phyloP scores from a whole-genome alignment of 1,284 basidiomycete genomes.

The Clitocybe nebularis region DNA sequence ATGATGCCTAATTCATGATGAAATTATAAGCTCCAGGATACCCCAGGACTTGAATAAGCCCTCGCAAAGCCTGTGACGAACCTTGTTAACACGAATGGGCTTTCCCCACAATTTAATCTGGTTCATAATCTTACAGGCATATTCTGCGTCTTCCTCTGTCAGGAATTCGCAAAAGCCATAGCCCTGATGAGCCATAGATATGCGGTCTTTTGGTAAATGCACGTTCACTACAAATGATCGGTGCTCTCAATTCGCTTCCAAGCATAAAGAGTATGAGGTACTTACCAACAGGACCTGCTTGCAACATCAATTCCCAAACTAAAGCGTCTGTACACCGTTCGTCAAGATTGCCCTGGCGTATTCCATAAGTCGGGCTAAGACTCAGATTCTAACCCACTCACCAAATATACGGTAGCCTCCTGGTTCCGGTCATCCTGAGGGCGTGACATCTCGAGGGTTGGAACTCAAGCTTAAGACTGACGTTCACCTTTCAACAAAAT shows the following conservation, averaged over 20 bases:
- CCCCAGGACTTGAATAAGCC: too few species aligned
- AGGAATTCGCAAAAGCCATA: constrained; percentile 99
- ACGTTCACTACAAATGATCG: constrained; percentile 73
- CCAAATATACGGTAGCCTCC: constrained; percentile 93
- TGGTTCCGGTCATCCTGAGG: constrained; percentile 92
- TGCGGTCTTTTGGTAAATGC: constrained; percentile 98
- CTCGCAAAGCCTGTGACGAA: constrained; percentile 40
- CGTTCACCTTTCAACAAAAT: too few species aligned
- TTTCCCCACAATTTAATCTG: constrained; percentile 99
- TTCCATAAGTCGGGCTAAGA: background rate
- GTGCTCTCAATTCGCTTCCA: constrained; percentile 2
- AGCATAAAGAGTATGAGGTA: constrained; percentile 16
- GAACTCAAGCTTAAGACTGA: too few species aligned
- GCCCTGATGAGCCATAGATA: constrained; percentile 96
- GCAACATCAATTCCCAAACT: constrained; percentile 98
- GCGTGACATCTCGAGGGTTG: constrained; percentile 74
- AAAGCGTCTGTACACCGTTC: constrained; percentile 92
- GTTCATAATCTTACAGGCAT: constrained; percentile 99
- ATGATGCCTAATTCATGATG: constrained; percentile 64
- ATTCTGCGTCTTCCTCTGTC: constrained; percentile 97
- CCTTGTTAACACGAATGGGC: constrained; percentile 97
- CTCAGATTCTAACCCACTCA: constrained; percentile 30
- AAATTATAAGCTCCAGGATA: constrained; percentile 1
- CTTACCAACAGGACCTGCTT: constrained; percentile 95
- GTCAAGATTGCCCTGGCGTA: constrained; percentile 88